Evolutionary conservation across 257 asterid genomes (phyloP), one percentile per base, ranked within the genome.

Genomic region (Coffea canephora): DNA sequence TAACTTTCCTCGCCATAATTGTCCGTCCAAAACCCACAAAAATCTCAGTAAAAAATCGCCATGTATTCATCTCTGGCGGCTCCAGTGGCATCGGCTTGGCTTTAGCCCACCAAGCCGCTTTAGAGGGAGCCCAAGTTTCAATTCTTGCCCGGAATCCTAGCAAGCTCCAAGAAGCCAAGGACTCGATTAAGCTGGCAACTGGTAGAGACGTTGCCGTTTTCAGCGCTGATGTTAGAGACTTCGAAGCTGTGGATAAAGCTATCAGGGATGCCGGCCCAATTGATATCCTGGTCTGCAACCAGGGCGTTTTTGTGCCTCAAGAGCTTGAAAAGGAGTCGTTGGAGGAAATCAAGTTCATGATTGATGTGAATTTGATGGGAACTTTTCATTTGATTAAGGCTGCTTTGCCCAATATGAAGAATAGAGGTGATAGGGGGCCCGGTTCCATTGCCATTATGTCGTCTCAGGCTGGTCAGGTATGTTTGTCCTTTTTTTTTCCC

Each of bases 31-130:
- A 79, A 27, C 86, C 97, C 70, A 81, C 82, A 75, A 85, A 85
- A 69, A 21, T 96, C 82, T 91, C 97, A 66, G 82, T 96, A 84
- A 96, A 94, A 82, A 89, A 89, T 84, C 97, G 96, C 85, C 96
- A 92, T 87, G 92, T 96, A 25, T 87, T 96, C 91, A 94, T 96
- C 87, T 88, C 98, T 68, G 99, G 99, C 39, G 98, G 99, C 70
- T 96, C 99, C 81, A 96, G 99, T 81, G 99, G 99, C 77, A 94
- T 96, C 84, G 99, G 99, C 73, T 88, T 96, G 65, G 94, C 99
- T 23, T 86, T 96, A 13, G 99, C 97, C 18, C 95, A 86, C 80
- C 90, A 84, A 73, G 94, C 97, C 84, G 93, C 92, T 27, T 86
- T 80, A 1, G 79, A 72, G 0, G 97, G 99, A 48, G 95, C 99